Evolutionary conservation across 306 rosid genomes (phyloP), one percentile per base, ranked within the genome.

Genomic region (Inga laurina): DNA sequence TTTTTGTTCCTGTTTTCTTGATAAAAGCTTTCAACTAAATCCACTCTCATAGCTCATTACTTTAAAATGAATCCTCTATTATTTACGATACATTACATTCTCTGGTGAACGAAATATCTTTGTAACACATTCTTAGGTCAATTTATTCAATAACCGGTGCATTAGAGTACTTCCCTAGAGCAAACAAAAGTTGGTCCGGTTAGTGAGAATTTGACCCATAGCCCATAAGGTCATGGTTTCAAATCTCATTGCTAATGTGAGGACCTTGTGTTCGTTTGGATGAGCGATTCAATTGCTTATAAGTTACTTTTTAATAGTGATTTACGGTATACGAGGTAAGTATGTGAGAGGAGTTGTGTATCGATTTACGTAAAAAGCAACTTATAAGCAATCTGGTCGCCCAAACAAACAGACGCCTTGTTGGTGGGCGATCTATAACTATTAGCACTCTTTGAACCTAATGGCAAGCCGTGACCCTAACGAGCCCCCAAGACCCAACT

Each of bases 11-110:
- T 30, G 76, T 74, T 52, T 18, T 14, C 77, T 78, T 8, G 6
- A 64, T 37, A 45, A 78, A 72, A 49, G n/a, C 75, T 48, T 74
- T 61, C 84, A 78, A 78, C 18, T 69, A 30, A 16, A 11, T 71
- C 80, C 77, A 52, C 44, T 57, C 67, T 30, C 65, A 65, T 39
- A 80, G 80, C 22, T 83, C 61, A 79, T 49, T 62, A 66, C 52
- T 80, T 68, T 44, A 49, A 19, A 24, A 70, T 78, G 56, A 21
- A 57, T 57, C 64, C 12, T 8, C 64, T 74, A 72, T 32, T 64
- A 43, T 61, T 75, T 70, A 76, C 52, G 19, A 69, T 46, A 44
- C 74, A 62, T 45, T 56, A 43, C 67, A 54, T 48, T 44, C 34
- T 52, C 46, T 51, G 32, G 59, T 46, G 46, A 69, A 70, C 21